Conservation (phyloP, 106 monocot genomes). For the Acorus calamus region DNA sequence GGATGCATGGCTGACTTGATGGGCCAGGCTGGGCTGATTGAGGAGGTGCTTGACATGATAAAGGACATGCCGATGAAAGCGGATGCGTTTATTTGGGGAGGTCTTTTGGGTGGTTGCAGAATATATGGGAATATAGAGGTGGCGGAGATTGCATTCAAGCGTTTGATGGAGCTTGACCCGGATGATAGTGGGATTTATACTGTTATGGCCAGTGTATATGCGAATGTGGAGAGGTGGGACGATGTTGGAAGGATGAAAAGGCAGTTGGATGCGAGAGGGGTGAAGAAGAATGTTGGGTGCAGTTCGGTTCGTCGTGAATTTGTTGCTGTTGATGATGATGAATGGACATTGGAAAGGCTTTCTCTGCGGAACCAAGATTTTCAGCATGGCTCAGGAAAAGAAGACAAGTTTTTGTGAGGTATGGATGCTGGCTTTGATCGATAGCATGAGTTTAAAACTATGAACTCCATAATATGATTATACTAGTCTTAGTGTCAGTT, state of each 20-base stretch:
- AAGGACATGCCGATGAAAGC: slow-evolving; percentile 45
- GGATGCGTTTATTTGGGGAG: slow-evolving; percentile 55
- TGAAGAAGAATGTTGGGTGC: slow-evolving; percentile 27
- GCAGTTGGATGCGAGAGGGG: slow-evolving; percentile 21
- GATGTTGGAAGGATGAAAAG: slow-evolving; percentile 45
- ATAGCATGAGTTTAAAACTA: no score
- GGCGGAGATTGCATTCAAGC: slow-evolving; percentile 30
- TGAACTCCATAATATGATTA: no score
- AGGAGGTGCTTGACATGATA: slow-evolving; percentile 51
- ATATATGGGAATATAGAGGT: slow-evolving; percentile 40
- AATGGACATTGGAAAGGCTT: no score
- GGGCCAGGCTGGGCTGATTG: slow-evolving; percentile 42
- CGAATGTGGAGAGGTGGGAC: slow-evolving; percentile 35
- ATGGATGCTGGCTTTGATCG: no score
- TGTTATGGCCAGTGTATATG: slow-evolving; percentile 35
- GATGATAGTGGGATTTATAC: slow-evolving; percentile 52
- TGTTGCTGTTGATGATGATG: neutral
- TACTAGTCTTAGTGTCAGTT: no score
- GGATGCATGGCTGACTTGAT: slow-evolving; percentile 67
- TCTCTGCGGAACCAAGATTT: no score
- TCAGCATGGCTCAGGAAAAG: no score
- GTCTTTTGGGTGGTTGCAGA: slow-evolving; percentile 46
- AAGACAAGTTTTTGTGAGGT: no score
- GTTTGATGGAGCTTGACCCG: slow-evolving; percentile 25
- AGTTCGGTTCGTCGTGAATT: slow-evolving; percentile 26